Percentiles rank a stretch among this genome's conserved stretches.
phyloP scores from a whole-genome alignment of 352 stramenopile genomes.

The Globisporangium lucens region DNA sequence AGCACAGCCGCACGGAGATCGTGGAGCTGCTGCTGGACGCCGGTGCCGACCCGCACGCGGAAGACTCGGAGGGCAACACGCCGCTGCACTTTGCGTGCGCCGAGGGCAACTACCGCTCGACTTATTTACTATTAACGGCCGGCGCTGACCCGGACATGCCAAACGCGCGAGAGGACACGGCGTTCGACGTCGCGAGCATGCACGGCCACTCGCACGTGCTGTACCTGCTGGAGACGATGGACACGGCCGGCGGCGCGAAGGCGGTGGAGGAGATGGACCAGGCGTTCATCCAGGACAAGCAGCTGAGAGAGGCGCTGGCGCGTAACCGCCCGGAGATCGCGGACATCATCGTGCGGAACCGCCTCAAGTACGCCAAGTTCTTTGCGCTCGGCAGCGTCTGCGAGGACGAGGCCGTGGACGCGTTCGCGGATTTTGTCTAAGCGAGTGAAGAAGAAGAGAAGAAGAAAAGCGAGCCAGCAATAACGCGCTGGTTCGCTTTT shows the following conservation, averaged over 20 bases:
- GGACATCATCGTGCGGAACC: slow-evolving; percentile 74
- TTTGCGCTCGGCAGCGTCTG: slow-evolving; percentile 54
- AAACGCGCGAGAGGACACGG: slow-evolving; percentile 73
- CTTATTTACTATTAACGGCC: slow-evolving; percentile 77
- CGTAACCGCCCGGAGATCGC: slow-evolving; percentile 65
- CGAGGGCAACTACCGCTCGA: slow-evolving; percentile 72
- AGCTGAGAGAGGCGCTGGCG: slow-evolving; percentile 56
- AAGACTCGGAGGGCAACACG: slow-evolving; percentile 80
- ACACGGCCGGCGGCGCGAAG: slow-evolving; percentile 50
- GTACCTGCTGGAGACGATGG: slow-evolving; percentile 79
- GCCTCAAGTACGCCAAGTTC: slow-evolving; percentile 70
- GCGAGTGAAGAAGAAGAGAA: neutral
- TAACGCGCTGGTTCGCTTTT: neutral
- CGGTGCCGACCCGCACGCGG: slow-evolving; percentile 68
- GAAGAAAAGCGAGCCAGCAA: neutral
- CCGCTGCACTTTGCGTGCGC: slow-evolving; percentile 75
- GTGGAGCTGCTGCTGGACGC: slow-evolving; percentile 71
- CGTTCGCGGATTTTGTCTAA: slow-evolving; percentile 37
- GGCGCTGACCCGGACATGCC: slow-evolving; percentile 83
- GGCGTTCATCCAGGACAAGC: slow-evolving; percentile 56
- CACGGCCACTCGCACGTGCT: slow-evolving; percentile 69
- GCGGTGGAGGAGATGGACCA: slow-evolving; percentile 60
- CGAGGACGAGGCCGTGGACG: slow-evolving; percentile 47
- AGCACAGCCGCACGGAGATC: slow-evolving; percentile 49
- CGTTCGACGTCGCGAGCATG: slow-evolving; percentile 70